Conservation (phyloP, 2,329 filamentous ascomycete genomes). For the Cercospora sojina region DNA sequence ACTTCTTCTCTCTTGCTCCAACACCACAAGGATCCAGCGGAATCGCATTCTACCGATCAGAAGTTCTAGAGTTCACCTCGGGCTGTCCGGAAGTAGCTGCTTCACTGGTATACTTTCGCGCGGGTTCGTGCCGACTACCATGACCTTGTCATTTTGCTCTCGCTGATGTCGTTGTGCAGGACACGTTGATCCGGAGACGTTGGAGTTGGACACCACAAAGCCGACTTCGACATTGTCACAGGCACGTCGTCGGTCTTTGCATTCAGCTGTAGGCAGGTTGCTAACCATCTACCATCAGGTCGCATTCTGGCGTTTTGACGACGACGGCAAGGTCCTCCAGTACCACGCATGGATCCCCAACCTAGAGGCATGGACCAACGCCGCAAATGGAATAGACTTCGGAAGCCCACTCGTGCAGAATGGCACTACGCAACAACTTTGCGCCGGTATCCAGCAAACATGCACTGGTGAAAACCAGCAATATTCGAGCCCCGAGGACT, state of each 20-base stretch:
- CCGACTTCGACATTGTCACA: slow-evolving; percentile 23
- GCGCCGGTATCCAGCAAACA: slow-evolving; percentile 37
- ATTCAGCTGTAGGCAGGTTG: background rate
- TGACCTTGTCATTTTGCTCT: background rate
- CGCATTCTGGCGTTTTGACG: slow-evolving; percentile 52
- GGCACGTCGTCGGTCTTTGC: background rate
- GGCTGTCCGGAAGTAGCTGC: slow-evolving; percentile 28
- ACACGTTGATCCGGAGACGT: slow-evolving; percentile 13
- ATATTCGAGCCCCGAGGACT: slow-evolving; percentile 38
- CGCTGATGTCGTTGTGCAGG: background rate
- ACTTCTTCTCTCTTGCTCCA: slow-evolving; percentile 48
- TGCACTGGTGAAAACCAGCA: slow-evolving; percentile 43
- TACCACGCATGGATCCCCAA: slow-evolving; percentile 51
- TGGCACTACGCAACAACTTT: slow-evolving; percentile 38
- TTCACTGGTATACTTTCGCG: slow-evolving; percentile 28
- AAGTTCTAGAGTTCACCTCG: slow-evolving; percentile 30
- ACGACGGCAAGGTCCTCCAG: slow-evolving; percentile 44
- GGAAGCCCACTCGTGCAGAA: slow-evolving; percentile 34
- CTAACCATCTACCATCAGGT: slow-evolving; percentile 23
- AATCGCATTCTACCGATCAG: slow-evolving; percentile 28
- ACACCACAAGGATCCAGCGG: slow-evolving; percentile 31
- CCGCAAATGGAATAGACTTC: slow-evolving; percentile 30
- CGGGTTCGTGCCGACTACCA: background rate
- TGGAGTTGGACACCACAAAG: slow-evolving; percentile 15
- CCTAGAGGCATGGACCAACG: slow-evolving; percentile 41